Evolutionary conservation across 352 stramenopile genomes (phyloP), one percentile per base, ranked within the genome.

Genomic region (Pythium sp.): DNA sequence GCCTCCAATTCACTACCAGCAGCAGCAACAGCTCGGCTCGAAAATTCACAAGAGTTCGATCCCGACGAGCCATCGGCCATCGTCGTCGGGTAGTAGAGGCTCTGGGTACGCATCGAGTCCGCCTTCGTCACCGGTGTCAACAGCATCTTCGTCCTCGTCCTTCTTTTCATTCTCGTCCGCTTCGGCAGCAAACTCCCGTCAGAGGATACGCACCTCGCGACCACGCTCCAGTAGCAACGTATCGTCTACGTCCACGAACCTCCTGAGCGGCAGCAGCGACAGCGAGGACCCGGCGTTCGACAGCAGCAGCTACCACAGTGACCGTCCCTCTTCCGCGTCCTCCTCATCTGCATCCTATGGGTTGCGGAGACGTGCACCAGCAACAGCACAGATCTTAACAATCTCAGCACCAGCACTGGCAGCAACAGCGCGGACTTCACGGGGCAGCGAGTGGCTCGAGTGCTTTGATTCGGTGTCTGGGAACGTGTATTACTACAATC

Each of bases 401-500:
- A 61, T 68, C 30, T 11, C 49, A 53, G 12, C 38, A 36, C 24
- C 38, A 51, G 26, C 63, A 32, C 9, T 15, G 55, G 5, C 24
- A 38, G 3, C 8, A 26, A 41, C 34, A 28, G 20, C n/a, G 26
- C 3, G 24, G n/a, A 38, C 32, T 12, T 32, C 38, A 22, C 28
- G 22, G 26, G 32, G 58, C 22, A 49, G 9, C 51, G 72, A 78
- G 41, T 93, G 83, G 84, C 71, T 92, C 49, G 74, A 88, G 54
- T 91, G 80, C 68, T 73, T 86, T 43, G 85, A 94, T 67, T 67
- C 81, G 32, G 59, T 69, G 28, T 81, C 73, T 3, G 79, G 82
- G 26, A 86, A 73, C 30, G 65, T 70, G 18, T 93, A 94, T 57
- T 88, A 85, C 74, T 92, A 92, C 72, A 92, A 90, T 69, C 82